Conservation (phyloP, 768 basidiomycete species). For the Gelatoporia subvermispora region DNA sequence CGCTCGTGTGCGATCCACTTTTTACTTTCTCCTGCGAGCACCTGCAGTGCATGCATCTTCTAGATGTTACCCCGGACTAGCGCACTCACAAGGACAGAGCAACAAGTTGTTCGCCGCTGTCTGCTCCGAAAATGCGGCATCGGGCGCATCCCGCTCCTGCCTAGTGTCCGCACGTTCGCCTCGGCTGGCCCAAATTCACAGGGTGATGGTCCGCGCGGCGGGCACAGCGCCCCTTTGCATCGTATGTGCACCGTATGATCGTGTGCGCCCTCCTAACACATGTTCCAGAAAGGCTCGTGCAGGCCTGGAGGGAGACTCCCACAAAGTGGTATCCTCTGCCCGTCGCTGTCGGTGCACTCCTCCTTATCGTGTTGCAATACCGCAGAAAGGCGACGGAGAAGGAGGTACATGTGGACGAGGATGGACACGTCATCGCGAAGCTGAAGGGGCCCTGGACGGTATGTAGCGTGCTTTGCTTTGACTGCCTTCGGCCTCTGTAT, state of each 20-base stretch:
- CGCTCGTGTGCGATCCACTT: no score
- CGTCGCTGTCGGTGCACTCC: conserved; percentile 82
- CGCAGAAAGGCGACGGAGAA: conserved; percentile 53
- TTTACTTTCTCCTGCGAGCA: no score
- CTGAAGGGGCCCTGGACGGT: conserved; percentile 94
- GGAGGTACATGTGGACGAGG: conserved; percentile 75
- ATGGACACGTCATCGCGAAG: conserved; percentile 75
- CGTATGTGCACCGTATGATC: conserved; percentile 1
- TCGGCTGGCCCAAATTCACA: neutral
- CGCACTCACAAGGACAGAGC: no score
- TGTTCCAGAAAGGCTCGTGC: conserved; percentile 54
- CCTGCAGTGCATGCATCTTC: no score
- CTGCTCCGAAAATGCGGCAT: no score
- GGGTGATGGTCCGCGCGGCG: neutral
- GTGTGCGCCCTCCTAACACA: no score
- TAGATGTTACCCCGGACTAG: no score
- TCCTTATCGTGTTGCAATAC: conserved; percentile 76
- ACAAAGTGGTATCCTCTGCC: conserved; percentile 96
- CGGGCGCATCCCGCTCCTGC: no score
- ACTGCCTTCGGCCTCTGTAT: neutral
- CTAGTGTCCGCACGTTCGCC: no score
- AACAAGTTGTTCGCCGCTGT: no score
- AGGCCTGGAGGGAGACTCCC: conserved; percentile 82
- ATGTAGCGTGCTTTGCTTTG: no score
- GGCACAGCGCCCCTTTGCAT: neutral